A percentile compares a stretch with the other conserved stretches of the same genome.
Conservation (phyloP, 1,139 yeast genomes). For the Geotrichum bryndzae region DNA sequence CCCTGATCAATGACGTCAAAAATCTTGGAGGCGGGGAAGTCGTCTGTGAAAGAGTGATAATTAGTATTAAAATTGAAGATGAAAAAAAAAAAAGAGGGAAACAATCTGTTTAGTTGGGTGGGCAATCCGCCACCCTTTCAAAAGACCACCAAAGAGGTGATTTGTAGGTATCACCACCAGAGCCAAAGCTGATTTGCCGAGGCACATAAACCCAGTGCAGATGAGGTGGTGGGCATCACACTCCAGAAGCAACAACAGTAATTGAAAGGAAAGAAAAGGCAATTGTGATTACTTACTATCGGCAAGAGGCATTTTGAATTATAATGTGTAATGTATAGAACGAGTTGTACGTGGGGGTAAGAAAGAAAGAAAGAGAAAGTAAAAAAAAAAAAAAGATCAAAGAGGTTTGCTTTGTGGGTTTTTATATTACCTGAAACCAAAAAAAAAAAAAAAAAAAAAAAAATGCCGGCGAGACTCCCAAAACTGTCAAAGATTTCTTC, state of each 20-base stretch:
- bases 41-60: constrained; percentile 20
- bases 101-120: background rate
- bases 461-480: background rate
- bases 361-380: background rate
- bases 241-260: background rate
- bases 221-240: too few relatives aligned
- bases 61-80: background rate
- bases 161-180: too few relatives aligned
- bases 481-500: background rate
- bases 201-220: too few relatives aligned
- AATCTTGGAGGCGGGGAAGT: constrained; percentile 39
- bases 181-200: too few relatives aligned
- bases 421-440: background rate
- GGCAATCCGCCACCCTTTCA: background rate
- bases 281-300: constrained; percentile 18
- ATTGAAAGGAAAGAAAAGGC: background rate
- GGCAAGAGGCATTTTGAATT: constrained; percentile 21
- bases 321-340: background rate
- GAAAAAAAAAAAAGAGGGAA: background rate
- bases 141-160: too few relatives aligned
- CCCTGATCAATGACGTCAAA: constrained; percentile 37
- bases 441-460: background rate
- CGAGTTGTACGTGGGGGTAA: background rate
- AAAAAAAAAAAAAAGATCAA: background rate
- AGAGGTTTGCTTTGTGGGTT: background rate